These are phyloP conservation scores for Diaporthe aspalathi DNA, from an alignment of 2,329 filamentous ascomycete species.

Conservation along the genomic window DNA sequence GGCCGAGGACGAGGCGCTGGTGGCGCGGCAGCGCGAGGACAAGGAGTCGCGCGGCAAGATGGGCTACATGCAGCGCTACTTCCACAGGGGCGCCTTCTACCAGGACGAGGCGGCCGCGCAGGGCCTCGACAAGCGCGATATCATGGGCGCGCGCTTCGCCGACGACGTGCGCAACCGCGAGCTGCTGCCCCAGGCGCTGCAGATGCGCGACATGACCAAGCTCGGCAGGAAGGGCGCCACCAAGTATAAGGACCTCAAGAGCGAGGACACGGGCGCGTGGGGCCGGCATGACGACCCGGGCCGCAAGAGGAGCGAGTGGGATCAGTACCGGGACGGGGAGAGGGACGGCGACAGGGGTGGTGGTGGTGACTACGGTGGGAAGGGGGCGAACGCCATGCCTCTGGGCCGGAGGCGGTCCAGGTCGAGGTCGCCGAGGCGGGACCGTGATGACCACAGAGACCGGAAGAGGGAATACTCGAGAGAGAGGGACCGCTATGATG, in stretches of 20 bases:
- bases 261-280: conserved; percentile 92
- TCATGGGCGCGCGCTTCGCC: conserved; percentile 85
- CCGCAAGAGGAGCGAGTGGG: conserved; percentile 50
- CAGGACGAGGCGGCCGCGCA: conserved; percentile 81
- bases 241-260: conserved; percentile 87
- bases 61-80: conserved; percentile 94
- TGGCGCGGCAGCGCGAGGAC: conserved; percentile 83
- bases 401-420: conserved; percentile 68
- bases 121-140: conserved; percentile 81
- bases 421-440: conserved; percentile 64
- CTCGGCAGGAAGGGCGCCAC: conserved; percentile 92
- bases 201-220: conserved; percentile 93
- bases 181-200: conserved; percentile 88
- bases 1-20: conserved; percentile 82
- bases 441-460: conserved; percentile 57
- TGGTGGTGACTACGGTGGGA: conserved; percentile 56
- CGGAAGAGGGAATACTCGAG: conserved; percentile 69
- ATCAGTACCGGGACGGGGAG: conserved; percentile 53
- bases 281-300: conserved; percentile 70
- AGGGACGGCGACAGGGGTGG: conserved; percentile 53
- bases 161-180: conserved; percentile 88
- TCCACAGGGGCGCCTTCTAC: conserved; percentile 97
- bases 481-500: conserved; percentile 63
- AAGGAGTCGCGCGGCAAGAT: conserved; percentile 83
- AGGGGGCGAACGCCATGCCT: conserved; percentile 78